Conservation (phyloP, 176 grass and related monocot species). For the Melocanna baccifera region DNA sequence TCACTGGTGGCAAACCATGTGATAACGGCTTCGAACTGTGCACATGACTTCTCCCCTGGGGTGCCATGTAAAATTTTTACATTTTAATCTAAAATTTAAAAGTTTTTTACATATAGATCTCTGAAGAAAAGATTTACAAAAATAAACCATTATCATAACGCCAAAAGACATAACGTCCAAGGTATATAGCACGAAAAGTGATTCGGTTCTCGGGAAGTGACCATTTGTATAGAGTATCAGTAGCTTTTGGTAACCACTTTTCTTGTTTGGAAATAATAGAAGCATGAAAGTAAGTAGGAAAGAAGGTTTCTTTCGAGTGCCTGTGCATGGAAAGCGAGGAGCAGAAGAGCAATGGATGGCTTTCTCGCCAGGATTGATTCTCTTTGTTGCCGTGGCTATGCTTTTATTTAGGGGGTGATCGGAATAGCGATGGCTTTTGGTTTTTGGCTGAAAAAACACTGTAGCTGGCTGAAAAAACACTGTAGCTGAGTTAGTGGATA, state of each 20-base stretch:
- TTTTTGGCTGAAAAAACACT: too few relatives aligned
- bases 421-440: too few relatives aligned
- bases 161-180: too few relatives aligned
- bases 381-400: not conserved
- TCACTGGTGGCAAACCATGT: conserved; percentile 17
- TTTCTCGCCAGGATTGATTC: conserved; percentile 16
- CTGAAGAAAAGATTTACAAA: too few relatives aligned
- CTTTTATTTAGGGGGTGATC: too few relatives aligned
- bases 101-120: too few relatives aligned
- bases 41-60: not conserved
- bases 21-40: conserved; percentile 16
- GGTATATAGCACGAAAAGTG: too few relatives aligned
- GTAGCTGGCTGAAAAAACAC: too few relatives aligned
- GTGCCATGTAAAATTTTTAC: too few relatives aligned
- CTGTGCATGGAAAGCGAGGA: conserved; percentile 12
- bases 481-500: too few relatives aligned
- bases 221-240: not conserved
- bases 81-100: too few relatives aligned
- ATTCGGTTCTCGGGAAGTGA: conserved; percentile 20
- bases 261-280: not conserved
- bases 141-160: too few relatives aligned
- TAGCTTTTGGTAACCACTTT: not conserved
- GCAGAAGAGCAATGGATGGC: not conserved
- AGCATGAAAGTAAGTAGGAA: not conserved
- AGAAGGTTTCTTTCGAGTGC: conserved; percentile 19